phyloP scores from a whole-genome alignment of 1,284 basidiomycete genomes.

The Leccinum fuscescens region DNA sequence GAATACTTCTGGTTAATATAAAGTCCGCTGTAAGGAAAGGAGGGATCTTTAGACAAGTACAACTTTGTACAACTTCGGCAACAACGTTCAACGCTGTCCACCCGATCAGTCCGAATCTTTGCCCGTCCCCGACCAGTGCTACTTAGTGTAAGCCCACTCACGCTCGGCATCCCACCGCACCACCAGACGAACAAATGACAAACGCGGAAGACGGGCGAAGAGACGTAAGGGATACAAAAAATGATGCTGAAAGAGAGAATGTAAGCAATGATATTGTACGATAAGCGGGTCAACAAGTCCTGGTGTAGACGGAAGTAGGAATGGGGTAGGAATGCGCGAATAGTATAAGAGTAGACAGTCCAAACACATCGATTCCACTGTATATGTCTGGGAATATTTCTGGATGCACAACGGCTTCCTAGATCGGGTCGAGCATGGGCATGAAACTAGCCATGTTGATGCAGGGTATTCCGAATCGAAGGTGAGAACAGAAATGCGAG shows the following conservation, averaged over 20 bases:
- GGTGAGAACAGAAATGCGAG: not conserved
- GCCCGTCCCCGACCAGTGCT: not conserved
- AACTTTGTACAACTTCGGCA: slow-evolving; percentile 22
- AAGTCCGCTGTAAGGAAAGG: slow-evolving; percentile 21
- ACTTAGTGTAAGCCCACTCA: not conserved
- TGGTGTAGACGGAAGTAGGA: slow-evolving; percentile 18
- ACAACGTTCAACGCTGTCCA: slow-evolving; percentile 17
- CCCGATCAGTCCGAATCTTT: slow-evolving; percentile 4
- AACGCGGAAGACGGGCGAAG: slow-evolving; percentile 8
- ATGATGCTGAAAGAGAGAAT: slow-evolving; percentile 21
- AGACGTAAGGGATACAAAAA: slow-evolving; percentile 23
- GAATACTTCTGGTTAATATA: slow-evolving; percentile 14
- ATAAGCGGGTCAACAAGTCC: slow-evolving; percentile 29
- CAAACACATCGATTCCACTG: slow-evolving; percentile 18
- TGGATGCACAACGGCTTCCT: slow-evolving; percentile 24
- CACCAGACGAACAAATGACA: slow-evolving; percentile 2
- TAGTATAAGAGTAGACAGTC: slow-evolving; percentile 29
- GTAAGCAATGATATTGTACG: slow-evolving; percentile 32
- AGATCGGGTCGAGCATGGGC: slow-evolving; percentile 22
- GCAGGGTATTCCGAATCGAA: slow-evolving; percentile 11
- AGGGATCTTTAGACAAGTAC: slow-evolving; percentile 16
- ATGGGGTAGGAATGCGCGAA: slow-evolving; percentile 26
- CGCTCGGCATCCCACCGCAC: not conserved
- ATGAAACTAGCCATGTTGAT: not conserved
- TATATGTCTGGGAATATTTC: slow-evolving; percentile 26